Base-by-base conservation (phyloP, 23 red algal genomes). In the Rhodosorus marinus region DNA sequence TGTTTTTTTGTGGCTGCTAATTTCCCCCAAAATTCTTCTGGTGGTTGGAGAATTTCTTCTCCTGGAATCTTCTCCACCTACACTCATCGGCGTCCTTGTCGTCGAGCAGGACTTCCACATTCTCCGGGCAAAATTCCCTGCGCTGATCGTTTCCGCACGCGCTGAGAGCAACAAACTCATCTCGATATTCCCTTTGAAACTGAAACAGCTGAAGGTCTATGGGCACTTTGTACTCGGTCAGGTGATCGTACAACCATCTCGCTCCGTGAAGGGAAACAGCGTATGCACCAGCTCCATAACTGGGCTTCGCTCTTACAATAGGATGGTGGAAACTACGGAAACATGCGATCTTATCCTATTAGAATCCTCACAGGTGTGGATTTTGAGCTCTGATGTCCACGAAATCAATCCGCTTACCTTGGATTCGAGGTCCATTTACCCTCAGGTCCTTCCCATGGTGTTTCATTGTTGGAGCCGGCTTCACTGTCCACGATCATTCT, bases 121-220 rank as follows among this genome's bases (percentile, higher is more conserved):
- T 43, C 17, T 43, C 38, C 38, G 38, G 38, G 38, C 38, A 43
- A 17, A 43, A 43, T 17, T 11, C 38, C 17, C 17, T 11, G 11
- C 11, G 38, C 38, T 43, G 38, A 17, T 50, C 70, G 34, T 69
- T 60, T 52, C 63, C 70, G 34, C 81, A 77, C 0, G 61, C 69
- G 49, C 66, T 74, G 15, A 86, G 65, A 15, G 67, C 64, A 23
- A 86, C 61, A 52, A 86, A 77, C 20, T 77, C 60, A 22, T 59
- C 26, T 20, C 6, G 19, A 30, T 61, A 60, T 4, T 86, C 60
- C 26, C 26, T 41, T 34, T 86, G 81, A 19, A 86, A 20, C 4
- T 66, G 47, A 20, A 55, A 62, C 25, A 86, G 57, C 49, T 86
- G 66, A 33, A 86, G 48, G 56, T 86, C 81, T 6, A 86, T 63